These are phyloP conservation scores for Fraxinus paxiana DNA, from an alignment of 305 asterid genomes.

Conservation along the genomic window DNA sequence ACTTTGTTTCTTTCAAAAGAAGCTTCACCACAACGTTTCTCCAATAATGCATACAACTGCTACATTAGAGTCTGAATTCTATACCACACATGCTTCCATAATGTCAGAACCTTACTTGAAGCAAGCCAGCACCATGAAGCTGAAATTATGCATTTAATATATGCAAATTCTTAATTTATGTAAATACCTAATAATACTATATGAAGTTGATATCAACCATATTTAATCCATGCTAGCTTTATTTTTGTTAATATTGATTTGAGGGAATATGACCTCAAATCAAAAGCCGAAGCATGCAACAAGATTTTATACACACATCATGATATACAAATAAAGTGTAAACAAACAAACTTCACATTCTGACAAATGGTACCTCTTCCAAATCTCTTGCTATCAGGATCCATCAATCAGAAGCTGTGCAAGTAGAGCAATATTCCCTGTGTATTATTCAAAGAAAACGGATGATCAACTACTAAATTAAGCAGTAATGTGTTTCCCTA, in stretches of 20 bases:
- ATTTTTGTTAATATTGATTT: background rate
- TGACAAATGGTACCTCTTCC: slow-evolving; percentile 18
- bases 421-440: slow-evolving; percentile 1
- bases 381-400: slow-evolving; percentile 21
- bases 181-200: background rate
- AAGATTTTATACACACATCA: background rate
- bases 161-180: background rate
- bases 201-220: background rate
- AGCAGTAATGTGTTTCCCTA: background rate
- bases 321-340: background rate
- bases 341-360: background rate
- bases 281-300: background rate
- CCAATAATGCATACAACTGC: background rate
- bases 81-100: background rate
- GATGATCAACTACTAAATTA: background rate
- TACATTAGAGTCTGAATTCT: background rate
- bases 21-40: background rate
- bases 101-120: background rate
- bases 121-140: background rate
- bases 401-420: slow-evolving; percentile 1
- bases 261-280: background rate
- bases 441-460: background rate
- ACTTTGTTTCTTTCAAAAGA: background rate
- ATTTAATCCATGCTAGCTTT: background rate
- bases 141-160: background rate